These are phyloP conservation scores for Globisporangium spiculum DNA, from an alignment of 352 stramenopile species.

Conservation along the genomic window DNA sequence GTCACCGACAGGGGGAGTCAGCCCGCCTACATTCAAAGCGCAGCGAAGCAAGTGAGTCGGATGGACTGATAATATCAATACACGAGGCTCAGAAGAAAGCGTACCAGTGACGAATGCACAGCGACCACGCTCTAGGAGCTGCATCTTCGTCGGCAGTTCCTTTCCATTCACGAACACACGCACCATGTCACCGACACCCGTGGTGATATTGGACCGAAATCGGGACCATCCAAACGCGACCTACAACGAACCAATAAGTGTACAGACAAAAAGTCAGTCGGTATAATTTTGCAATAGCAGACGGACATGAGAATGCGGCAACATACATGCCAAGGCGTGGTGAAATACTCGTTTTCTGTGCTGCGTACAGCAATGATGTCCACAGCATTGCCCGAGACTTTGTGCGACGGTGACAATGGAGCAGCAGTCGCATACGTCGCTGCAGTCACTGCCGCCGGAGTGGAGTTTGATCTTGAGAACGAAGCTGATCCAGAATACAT, in stretches of 20 bases:
- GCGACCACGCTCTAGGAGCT: conserved; percentile 60
- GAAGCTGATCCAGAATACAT: conserved; percentile 14
- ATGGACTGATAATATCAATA: not conserved
- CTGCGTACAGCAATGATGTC: conserved; percentile 77
- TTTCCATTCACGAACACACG: conserved; percentile 75
- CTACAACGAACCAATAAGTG: conserved; percentile 12
- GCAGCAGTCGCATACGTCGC: conserved; percentile 10
- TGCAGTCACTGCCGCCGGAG: conserved; percentile 6
- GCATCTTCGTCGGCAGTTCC: conserved; percentile 75
- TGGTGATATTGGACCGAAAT: conserved; percentile 54
- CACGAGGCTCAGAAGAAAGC: not conserved
- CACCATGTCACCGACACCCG: conserved; percentile 69
- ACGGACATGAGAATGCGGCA: not conserved
- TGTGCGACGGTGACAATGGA: conserved; percentile 39
- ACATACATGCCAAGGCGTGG: conserved; percentile 74
- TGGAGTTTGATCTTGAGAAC: conserved; percentile 18
- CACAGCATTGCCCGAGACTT: conserved; percentile 71
- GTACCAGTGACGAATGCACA: conserved; percentile 65
- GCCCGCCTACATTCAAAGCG: conserved; percentile 23
- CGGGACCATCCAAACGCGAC: conserved; percentile 72
- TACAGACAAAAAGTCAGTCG: not conserved
- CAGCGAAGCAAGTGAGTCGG: not conserved
- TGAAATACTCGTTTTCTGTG: conserved; percentile 51
- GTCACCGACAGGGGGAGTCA: conserved; percentile 55
- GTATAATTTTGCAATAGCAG: not conserved